A percentile compares a stretch with the other conserved stretches of the same genome.
These are phyloP conservation scores for Herpetomonas muscarum DNA, from an alignment of 208 protist genomes.

Conservation along the genomic window DNA sequence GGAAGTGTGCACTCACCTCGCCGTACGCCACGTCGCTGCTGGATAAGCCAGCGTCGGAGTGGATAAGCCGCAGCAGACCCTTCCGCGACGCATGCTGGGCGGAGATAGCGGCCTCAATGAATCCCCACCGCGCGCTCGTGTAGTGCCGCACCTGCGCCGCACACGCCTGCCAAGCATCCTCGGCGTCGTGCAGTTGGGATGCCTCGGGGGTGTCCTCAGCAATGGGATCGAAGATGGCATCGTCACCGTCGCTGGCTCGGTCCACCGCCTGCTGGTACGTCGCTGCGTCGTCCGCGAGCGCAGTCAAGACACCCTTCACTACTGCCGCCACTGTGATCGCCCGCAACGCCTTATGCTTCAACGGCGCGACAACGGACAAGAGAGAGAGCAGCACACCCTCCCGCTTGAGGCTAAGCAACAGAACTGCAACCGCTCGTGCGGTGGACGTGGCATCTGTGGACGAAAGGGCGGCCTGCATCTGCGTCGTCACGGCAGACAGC, in stretches of 20 bases:
- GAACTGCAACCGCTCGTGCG: neutral
- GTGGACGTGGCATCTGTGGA: neutral
- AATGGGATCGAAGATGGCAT: no score
- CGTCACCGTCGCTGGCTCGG: neutral
- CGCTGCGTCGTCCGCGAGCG: no score
- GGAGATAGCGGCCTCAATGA: neutral
- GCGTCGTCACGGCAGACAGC: no score
- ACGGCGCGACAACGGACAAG: neutral
- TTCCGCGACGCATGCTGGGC: neutral
- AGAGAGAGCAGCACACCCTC: neutral
- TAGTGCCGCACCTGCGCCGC: conserved; percentile 2
- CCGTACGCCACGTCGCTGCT: neutral
- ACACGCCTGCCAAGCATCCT: neutral
- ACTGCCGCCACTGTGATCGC: no score
- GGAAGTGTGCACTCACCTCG: conserved; percentile 15
- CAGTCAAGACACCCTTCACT: no score
- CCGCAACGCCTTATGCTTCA: neutral
- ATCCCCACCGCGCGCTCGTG: conserved; percentile 17
- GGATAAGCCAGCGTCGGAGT: neutral
- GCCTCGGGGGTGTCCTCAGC: neutral
- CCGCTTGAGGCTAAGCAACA: neutral
- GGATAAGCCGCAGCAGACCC: neutral
- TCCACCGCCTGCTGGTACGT: neutral
- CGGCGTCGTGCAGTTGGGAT: conserved; percentile 8
- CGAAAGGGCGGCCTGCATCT: neutral